Evolutionary conservation across 192 early-diverging fungal genomes (phyloP).

Genomic region (Backusella morwellensis): DNA sequence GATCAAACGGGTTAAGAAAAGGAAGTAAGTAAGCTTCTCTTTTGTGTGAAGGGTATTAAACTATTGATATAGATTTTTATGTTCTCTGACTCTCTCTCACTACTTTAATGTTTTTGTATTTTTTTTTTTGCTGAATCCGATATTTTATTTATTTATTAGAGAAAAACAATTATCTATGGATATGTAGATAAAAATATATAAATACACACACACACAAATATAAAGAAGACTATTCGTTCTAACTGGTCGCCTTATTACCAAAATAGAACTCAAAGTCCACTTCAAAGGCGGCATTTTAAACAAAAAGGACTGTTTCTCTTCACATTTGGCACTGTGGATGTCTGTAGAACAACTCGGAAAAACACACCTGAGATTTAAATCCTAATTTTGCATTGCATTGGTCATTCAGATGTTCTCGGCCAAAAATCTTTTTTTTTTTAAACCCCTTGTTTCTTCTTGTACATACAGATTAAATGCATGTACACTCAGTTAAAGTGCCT

Average conservation of each 20-base stretch:
- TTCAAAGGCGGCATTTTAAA: not conserved
- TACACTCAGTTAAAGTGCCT: not conserved
- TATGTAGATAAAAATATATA: not conserved
- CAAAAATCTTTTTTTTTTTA: not conserved
- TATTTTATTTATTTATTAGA: slow-evolving; percentile 1
- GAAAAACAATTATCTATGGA: not conserved
- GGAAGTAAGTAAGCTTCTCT: slow-evolving; percentile 8
- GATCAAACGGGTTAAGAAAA: not conserved
- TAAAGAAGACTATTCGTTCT: not conserved
- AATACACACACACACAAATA: not conserved
- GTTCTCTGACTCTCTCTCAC: not conserved
- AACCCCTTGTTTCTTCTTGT: too few relatives aligned
- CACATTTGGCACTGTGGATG: not conserved
- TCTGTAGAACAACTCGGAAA: not conserved
- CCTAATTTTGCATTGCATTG: not conserved
- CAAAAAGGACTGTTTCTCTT: not conserved
- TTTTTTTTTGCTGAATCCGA: not conserved
- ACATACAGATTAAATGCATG: not conserved
- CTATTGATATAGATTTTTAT: not conserved
- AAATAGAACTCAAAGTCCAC: not conserved
- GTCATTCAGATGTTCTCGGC: not conserved
- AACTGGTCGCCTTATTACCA: not conserved
- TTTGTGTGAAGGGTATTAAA: not conserved
- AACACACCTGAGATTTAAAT: not conserved
- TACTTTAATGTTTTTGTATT: not conserved